Conservation (phyloP, 1,284 basidiomycete genomes). For the Ceratobasidium sp. region DNA sequence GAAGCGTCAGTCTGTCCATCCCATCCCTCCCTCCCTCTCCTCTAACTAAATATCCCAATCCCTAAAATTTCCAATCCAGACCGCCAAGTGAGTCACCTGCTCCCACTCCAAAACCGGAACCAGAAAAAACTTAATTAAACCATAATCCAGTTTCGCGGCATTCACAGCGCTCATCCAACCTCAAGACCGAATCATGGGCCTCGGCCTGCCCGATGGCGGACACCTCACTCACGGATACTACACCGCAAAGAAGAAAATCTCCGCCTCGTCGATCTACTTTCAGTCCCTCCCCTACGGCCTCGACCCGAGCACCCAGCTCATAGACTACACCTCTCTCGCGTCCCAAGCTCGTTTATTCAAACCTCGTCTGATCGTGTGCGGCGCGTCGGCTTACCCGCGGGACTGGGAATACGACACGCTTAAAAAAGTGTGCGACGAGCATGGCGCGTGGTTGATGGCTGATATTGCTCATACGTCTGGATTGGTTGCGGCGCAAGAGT, state of each 20-base stretch:
- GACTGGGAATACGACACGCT: conserved; percentile 96
- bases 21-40: conserved; percentile 40
- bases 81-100: conserved; percentile 76
- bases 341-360: conserved; percentile 97
- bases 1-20: conserved; percentile 71
- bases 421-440: conserved; percentile 85
- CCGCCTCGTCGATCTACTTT: conserved; percentile 99
- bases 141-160: conserved; percentile 85
- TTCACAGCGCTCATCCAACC: conserved; percentile 97
- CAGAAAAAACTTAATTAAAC: not conserved
- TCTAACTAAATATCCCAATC: not conserved
- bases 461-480: conserved; percentile 99
- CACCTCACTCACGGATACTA: conserved; percentile 99
- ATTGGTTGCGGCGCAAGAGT: conserved; percentile 93
- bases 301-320: conserved; percentile 85
- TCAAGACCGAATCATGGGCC: conserved; percentile 99
- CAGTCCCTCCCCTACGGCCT: conserved; percentile 98
- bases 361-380: conserved; percentile 96
- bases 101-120: too few relatives aligned
- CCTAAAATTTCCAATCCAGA: conserved; percentile 61
- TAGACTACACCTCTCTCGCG: conserved; percentile 90
- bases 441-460: conserved; percentile 93
- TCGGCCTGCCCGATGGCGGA: conserved; percentile 97
- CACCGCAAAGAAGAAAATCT: conserved; percentile 99
- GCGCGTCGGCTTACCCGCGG: conserved; percentile 98